Conservation (phyloP, 805 yeast genomes). For the Wickerhamomyces canadensis region DNA sequence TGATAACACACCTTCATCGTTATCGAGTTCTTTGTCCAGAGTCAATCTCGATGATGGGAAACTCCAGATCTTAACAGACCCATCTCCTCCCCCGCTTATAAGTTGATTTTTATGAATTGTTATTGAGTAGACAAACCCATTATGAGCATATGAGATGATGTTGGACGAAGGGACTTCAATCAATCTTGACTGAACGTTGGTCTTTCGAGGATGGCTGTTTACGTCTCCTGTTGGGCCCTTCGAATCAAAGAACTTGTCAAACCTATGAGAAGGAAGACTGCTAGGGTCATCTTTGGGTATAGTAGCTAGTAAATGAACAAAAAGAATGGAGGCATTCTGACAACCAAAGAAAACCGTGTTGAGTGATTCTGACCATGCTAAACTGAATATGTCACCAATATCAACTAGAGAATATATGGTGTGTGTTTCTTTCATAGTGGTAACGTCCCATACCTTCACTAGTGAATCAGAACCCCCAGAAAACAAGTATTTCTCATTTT, state of each 20-base stretch:
- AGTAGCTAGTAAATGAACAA: slow-evolving; percentile 41
- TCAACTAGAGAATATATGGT: slow-evolving; percentile 81
- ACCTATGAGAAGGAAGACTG: slow-evolving; percentile 58
- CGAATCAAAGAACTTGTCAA: slow-evolving; percentile 85
- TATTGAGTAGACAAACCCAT: slow-evolving; percentile 81
- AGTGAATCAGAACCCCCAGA: slow-evolving; percentile 90
- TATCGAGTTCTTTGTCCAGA: slow-evolving; percentile 41
- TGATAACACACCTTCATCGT: slow-evolving; percentile 68
- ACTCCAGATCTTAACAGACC: slow-evolving; percentile 77
- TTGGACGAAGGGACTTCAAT: slow-evolving; percentile 66
- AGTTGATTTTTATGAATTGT: slow-evolving; percentile 31
- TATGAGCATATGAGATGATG: slow-evolving; percentile 77
- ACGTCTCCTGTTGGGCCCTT: slow-evolving; percentile 70
- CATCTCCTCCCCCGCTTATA: slow-evolving; percentile 88
- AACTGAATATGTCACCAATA: slow-evolving; percentile 88
- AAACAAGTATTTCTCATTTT: slow-evolving; percentile 54
- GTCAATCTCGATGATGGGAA: slow-evolving; percentile 23
- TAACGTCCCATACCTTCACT: slow-evolving; percentile 77
- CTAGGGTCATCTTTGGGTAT: slow-evolving; percentile 26
- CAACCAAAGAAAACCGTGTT: slow-evolving; percentile 78
- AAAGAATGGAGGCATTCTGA: slow-evolving; percentile 84
- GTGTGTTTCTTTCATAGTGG: slow-evolving; percentile 43
- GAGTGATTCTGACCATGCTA: slow-evolving; percentile 57
- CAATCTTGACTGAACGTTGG: slow-evolving; percentile 26
- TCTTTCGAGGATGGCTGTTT: slow-evolving; percentile 7